Evolutionary conservation across 2,329 filamentous ascomycete genomes (phyloP).

Genomic region (Madurella mycetomatis): DNA sequence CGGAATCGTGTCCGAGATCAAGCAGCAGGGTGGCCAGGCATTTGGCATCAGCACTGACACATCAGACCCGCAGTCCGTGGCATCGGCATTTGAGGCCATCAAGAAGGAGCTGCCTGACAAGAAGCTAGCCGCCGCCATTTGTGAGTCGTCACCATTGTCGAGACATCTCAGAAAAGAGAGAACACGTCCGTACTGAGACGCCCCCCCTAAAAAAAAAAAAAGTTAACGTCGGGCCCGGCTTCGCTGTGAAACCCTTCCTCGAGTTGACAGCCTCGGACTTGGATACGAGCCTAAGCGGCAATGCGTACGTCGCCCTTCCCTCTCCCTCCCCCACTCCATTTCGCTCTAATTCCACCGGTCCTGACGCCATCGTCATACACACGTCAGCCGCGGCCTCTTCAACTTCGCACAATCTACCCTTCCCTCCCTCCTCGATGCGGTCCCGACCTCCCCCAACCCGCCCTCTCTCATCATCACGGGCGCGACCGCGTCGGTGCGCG

Average conservation of each 20-base stretch:
- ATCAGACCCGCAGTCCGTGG: constrained; percentile 46
- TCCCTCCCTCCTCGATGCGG: constrained; percentile 64
- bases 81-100: constrained; percentile 59
- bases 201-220: too few relatives aligned
- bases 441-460: constrained; percentile 54
- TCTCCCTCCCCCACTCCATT: background rate
- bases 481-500: constrained; percentile 74
- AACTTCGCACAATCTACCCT: constrained; percentile 69
- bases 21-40: constrained; percentile 60
- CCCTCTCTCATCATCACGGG: constrained; percentile 83
- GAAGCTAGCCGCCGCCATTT: constrained; percentile 61
- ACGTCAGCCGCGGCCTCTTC: constrained; percentile 60
- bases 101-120: constrained; percentile 52
- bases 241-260: constrained; percentile 53
- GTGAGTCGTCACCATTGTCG: constrained; percentile 5
- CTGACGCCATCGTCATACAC: background rate
- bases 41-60: constrained; percentile 67
- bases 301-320: constrained; percentile 40
- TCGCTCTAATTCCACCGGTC: background rate
- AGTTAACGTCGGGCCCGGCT: constrained; percentile 57
- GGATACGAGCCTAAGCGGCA: constrained; percentile 41
- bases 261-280: constrained; percentile 51
- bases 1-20: constrained; percentile 65
- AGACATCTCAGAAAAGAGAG: background rate
- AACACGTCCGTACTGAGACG: background rate